These are phyloP conservation scores for Suillus ampliporus DNA, from an alignment of 768 basidiomycete species.

Conservation along the genomic window DNA sequence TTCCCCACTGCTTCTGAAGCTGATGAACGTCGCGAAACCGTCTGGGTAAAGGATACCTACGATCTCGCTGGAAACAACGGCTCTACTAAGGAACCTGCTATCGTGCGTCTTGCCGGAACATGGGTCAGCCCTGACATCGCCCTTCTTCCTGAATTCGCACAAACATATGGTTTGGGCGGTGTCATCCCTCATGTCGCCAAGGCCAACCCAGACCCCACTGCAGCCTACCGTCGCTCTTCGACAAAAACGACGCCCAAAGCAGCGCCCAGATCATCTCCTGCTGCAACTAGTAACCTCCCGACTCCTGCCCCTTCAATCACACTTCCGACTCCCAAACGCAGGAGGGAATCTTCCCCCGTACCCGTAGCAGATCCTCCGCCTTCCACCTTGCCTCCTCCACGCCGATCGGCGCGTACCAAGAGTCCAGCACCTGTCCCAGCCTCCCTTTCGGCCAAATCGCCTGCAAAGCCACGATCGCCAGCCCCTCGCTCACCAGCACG, in stretches of 20 bases:
- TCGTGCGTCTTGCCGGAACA: constrained; percentile 85
- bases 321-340: constrained; percentile 62
- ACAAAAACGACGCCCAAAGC: constrained; percentile 42
- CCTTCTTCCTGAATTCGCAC: constrained; percentile 58
- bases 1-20: constrained; percentile 82
- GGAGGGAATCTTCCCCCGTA: constrained; percentile 62
- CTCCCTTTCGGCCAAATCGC: constrained; percentile 11
- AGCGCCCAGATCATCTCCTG: constrained; percentile 33
- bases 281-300: constrained; percentile 34
- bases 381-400: constrained; percentile 44
- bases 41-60: constrained; percentile 82
- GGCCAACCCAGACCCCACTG: constrained; percentile 78
- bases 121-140: constrained; percentile 81
- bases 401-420: constrained; percentile 49
- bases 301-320: constrained; percentile 44
- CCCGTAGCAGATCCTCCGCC: constrained; percentile 21
- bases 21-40: constrained; percentile 79
- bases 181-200: constrained; percentile 70
- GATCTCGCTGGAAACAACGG: constrained; percentile 83
- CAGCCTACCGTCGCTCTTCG: constrained; percentile 77
- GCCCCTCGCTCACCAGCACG: constrained; percentile 40
- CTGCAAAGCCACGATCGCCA: constrained; percentile 33
- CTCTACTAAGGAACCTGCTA: constrained; percentile 57
- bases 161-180: constrained; percentile 63
- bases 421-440: constrained; percentile 41